A percentile compares a stretch with the other conserved stretches of the same genome.
These are phyloP conservation scores for Tephrocybe sp. DNA, from an alignment of 768 basidiomycete species.

Conservation along the genomic window DNA sequence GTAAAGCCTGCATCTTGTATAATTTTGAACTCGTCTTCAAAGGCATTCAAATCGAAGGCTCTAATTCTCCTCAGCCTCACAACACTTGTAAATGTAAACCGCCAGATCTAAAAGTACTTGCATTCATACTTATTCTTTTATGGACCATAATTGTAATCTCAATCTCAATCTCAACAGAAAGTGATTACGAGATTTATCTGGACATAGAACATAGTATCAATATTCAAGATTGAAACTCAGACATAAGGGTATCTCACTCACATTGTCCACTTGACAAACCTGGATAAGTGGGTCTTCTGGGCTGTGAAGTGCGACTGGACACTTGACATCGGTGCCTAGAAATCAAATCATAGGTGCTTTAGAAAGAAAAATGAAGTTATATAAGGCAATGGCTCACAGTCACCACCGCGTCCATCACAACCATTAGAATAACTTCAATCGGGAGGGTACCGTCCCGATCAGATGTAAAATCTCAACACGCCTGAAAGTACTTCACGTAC, in stretches of 20 bases:
- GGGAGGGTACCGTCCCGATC: background rate
- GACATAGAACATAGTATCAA: background rate
- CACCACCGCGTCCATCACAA: constrained; percentile 40
- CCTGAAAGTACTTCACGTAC: constrained; percentile 21
- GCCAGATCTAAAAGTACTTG: too few species aligned
- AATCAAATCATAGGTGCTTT: background rate
- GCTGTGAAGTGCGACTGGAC: constrained; percentile 36
- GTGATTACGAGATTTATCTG: constrained; percentile 1
- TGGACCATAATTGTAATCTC: too few species aligned
- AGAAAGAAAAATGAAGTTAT: background rate
- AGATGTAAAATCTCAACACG: background rate
- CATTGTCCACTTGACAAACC: constrained; percentile 16
- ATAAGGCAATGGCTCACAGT: constrained; percentile 37
- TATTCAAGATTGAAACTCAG: background rate
- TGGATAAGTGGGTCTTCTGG: constrained; percentile 38
- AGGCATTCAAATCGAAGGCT: too few species aligned
- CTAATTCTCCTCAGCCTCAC: too few species aligned
- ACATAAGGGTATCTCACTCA: background rate
- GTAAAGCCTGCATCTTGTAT: too few species aligned
- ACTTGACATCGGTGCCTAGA: constrained; percentile 34
- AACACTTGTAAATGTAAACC: too few species aligned
- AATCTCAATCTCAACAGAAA: too few species aligned
- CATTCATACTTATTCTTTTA: too few species aligned
- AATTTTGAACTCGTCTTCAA: too few species aligned
- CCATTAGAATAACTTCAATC: constrained; percentile 43